Conservation (phyloP, 495 filamentous ascomycete species). For the Trichoderma asperelloides region DNA sequence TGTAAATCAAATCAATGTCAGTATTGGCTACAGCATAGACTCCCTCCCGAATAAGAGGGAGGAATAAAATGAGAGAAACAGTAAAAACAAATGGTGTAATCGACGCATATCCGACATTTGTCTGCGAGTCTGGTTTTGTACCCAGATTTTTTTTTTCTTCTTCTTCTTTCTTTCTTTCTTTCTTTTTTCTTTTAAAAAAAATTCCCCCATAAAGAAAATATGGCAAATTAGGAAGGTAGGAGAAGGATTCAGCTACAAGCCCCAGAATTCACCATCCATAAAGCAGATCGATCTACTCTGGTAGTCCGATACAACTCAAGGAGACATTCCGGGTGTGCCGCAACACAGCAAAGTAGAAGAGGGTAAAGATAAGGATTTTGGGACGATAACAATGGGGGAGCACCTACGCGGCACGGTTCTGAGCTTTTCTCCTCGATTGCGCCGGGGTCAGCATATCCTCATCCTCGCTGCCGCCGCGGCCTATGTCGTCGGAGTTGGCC, state of each 20-base stretch:
- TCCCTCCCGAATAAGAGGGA: not conserved
- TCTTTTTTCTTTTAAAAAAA: no score
- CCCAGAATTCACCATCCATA: not conserved
- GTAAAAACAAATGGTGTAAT: not conserved
- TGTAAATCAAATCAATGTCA: slow-evolving; percentile 24
- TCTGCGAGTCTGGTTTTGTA: not conserved
- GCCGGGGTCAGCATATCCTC: slow-evolving; percentile 61
- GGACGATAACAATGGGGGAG: slow-evolving; percentile 8
- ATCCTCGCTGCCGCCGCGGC: slow-evolving; percentile 36
- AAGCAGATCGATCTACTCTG: not conserved
- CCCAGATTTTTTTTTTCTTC: not conserved
- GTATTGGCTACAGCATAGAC: not conserved
- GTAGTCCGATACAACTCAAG: not conserved
- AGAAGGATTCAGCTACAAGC: not conserved
- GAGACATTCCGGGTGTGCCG: not conserved
- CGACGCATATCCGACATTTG: not conserved
- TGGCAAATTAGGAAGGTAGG: not conserved
- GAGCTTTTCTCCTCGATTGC: slow-evolving; percentile 82
- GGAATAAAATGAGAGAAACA: not conserved
- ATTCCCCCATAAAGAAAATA: not conserved
- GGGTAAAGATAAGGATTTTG: not conserved
- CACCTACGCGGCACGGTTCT: slow-evolving; percentile 92
- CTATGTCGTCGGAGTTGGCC: slow-evolving; percentile 27
- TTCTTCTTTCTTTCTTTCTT: not conserved
- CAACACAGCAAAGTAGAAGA: not conserved